Percentiles rank a stretch among this genome's conserved stretches.
Conservation (phyloP, 306 rosid genomes). For the Cucumis hystrix region DNA sequence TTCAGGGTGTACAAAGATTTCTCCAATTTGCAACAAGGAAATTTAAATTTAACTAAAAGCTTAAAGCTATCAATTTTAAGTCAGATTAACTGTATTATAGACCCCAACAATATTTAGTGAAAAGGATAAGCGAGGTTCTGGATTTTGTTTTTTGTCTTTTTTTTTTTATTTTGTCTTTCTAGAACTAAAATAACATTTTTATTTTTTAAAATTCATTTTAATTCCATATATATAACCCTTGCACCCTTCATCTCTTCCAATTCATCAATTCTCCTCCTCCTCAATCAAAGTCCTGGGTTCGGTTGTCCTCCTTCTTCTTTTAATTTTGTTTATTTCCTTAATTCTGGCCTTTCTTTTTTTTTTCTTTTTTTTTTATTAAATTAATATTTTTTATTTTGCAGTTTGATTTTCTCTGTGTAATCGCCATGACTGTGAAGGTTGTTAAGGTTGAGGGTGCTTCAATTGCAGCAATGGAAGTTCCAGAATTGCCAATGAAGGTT, state of each 20-base stretch:
- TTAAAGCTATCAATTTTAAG: too few species aligned
- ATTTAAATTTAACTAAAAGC: too few species aligned
- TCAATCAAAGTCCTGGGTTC: neutral
- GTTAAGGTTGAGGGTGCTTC: constrained; percentile 21
- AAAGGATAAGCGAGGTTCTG: neutral
- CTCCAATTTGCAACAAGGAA: too few species aligned
- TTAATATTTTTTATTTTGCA: neutral
- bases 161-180: too few species aligned
- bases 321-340: too few species aligned
- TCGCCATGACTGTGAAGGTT: constrained; percentile 31
- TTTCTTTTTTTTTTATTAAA: too few species aligned
- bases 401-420: neutral
- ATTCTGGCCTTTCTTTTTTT: too few species aligned
- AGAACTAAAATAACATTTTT: too few species aligned
- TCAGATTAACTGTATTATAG: too few species aligned
- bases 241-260: neutral
- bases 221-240: constrained; percentile 18
- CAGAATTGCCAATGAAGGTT: constrained; percentile 7
- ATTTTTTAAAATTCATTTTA: neutral
- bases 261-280: neutral
- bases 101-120: neutral
- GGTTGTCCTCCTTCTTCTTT: neutral
- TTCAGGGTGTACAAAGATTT: too few species aligned
- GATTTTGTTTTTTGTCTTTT: too few species aligned
- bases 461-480: neutral